phyloP scores from a whole-genome alignment of 192 early-diverging fungal genomes.

The Phlyctochytrium planicorne region DNA sequence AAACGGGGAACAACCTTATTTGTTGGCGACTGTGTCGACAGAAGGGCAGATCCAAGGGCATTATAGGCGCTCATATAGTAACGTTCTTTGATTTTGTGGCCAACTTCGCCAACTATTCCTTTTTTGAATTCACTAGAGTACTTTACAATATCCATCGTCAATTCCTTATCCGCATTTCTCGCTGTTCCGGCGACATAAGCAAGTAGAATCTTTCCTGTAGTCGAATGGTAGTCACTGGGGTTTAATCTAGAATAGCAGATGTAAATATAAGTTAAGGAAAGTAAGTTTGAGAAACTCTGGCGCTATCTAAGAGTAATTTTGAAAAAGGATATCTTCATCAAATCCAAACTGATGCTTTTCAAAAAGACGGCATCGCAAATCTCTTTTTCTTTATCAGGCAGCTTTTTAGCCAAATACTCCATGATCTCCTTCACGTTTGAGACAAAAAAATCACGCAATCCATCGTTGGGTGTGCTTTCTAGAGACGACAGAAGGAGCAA shows the following conservation, averaged over 20 bases:
- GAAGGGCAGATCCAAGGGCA: neutral
- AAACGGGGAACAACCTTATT: too few relatives aligned
- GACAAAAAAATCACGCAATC: constrained; percentile 52
- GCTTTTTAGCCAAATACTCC: constrained; percentile 36
- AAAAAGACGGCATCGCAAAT: constrained; percentile 27
- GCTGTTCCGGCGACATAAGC: constrained; percentile 8
- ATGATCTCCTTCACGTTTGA: constrained; percentile 54
- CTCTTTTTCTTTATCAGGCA: constrained; percentile 19
- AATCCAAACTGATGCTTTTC: constrained; percentile 42
- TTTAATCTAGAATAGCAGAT: neutral
- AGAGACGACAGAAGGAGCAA: constrained; percentile 53
- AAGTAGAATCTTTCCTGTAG: constrained; percentile 11
- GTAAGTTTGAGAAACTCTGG: too few relatives aligned
- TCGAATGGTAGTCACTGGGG: constrained; percentile 17
- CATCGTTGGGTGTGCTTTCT: constrained; percentile 32
- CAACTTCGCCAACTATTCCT: neutral
- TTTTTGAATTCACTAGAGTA: constrained; percentile 28
- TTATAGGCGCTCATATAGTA: neutral
- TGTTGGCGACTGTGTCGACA: neutral
- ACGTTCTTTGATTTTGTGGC: neutral
- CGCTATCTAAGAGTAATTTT: too few relatives aligned
- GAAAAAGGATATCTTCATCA: constrained; percentile 58
- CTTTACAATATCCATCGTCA: constrained; percentile 21
- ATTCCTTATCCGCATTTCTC: constrained; percentile 21
- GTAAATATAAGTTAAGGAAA: constrained; percentile 1